phyloP scores from a whole-genome alignment of 352 stramenopile species.

The Phytophthora cactorum region DNA sequence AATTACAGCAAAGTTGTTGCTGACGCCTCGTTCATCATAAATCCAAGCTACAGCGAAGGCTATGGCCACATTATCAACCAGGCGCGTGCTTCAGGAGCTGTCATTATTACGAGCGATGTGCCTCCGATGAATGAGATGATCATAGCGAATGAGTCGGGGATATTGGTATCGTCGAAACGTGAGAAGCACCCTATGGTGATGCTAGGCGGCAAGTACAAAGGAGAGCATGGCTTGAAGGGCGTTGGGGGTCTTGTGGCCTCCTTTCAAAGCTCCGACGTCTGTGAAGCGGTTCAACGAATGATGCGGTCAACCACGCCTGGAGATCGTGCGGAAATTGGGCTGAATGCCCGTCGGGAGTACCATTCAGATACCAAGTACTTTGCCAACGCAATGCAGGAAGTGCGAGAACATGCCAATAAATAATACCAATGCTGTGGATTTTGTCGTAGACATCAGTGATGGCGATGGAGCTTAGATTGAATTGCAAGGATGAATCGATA shows the following conservation, averaged over 20 bases:
- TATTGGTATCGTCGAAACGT: conserved; percentile 20
- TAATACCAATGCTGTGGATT: conserved; percentile 7
- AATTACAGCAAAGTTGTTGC: conserved; percentile 52
- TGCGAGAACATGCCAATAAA: conserved; percentile 33
- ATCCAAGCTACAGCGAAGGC: conserved; percentile 65
- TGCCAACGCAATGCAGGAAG: conserved; percentile 39
- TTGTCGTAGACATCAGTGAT: not conserved
- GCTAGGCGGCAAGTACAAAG: conserved; percentile 39
- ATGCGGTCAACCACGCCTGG: conserved; percentile 33
- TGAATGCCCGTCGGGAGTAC: conserved; percentile 49
- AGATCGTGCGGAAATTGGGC: conserved; percentile 38
- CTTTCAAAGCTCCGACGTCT: conserved; percentile 35
- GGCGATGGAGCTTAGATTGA: too few relatives aligned
- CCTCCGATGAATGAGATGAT: conserved; percentile 78
- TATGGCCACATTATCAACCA: conserved; percentile 82
- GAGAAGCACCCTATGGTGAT: conserved; percentile 37
- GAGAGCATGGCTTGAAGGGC: conserved; percentile 22
- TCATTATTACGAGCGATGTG: conserved; percentile 59
- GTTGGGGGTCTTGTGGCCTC: conserved; percentile 33
- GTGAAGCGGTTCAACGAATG: conserved; percentile 26
- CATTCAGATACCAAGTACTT: conserved; percentile 63
- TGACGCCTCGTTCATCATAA: conserved; percentile 60
- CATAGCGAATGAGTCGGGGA: conserved; percentile 26
- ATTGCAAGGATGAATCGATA: too few relatives aligned
- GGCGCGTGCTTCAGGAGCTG: conserved; percentile 49